Base-by-base conservation (phyloP, 2,329 filamentous ascomycete species). In the Arthroderma sp. region DNA sequence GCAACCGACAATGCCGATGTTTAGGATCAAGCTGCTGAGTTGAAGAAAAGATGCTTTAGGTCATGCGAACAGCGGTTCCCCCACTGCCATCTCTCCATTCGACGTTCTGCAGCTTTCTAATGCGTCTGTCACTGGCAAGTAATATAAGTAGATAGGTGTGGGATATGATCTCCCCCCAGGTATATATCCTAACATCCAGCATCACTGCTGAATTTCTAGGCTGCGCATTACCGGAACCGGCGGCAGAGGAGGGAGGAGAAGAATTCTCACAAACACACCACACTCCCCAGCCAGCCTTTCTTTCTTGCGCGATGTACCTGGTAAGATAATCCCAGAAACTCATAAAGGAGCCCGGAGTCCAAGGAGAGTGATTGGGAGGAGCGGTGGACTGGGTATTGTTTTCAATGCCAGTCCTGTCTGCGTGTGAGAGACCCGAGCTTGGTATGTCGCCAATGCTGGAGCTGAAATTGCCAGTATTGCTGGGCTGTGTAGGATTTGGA, bases 141-240 rank as follows among this genome's bases (percentile, higher is more conserved):
- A 83, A 89, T 0, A 94, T 61, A 34, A 88, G 60, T 3, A 91
- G 62, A 59, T 86, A 94, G 31, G 85, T 71, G 54, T 93, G 81
- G 44, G 77, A 73, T 0, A 77, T 76, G 0, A 85, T 66, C 49
- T 81, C 74, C 0, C 83, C 87, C 80, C 84, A 94, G 56, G 84
- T 85, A 57, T 83, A 91, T 1, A 89, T 60, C 31, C 78, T 73
- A 1, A 93, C 59, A 1, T 52, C 60, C 46, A 69, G 64, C 15
- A 7, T 64, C 49, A 7, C 43, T 48, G 30, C 29, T 22, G 30
- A 33, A 28, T 43, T 34, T 44, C 32, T 40, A 11, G 37, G 40
- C 43, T 37, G 10, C 36, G 33, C 37, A 3, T 37, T 8, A 22
- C 27, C 4, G 15, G 33, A 15, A 15, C 10, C 15, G 39, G 41